These are phyloP conservation scores for Papiliotrema nemorosa DNA, from an alignment of 1,284 basidiomycete genomes.

Conservation along the genomic window DNA sequence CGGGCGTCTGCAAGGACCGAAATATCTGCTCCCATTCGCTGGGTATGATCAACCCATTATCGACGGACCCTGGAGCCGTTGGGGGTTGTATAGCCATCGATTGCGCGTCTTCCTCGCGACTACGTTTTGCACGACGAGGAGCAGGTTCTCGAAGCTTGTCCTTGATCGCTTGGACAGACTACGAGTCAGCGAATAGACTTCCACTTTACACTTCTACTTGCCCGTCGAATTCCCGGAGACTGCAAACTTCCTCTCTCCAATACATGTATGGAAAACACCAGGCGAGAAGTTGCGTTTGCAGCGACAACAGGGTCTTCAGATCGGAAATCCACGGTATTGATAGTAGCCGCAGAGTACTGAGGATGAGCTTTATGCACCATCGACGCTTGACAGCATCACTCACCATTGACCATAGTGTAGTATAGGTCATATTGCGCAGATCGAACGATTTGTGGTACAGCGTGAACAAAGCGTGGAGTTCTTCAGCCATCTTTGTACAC, in stretches of 20 bases:
- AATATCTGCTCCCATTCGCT: neutral
- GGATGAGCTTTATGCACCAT: neutral
- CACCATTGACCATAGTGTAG: constrained; percentile 11
- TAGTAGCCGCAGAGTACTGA: constrained; percentile 15
- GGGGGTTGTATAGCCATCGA: neutral
- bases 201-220: neutral
- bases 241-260: constrained; percentile 10
- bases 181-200: neutral
- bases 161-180: constrained; percentile 18
- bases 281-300: constrained; percentile 6
- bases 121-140: neutral
- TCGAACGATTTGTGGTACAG: constrained; percentile 13
- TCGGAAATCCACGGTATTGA: constrained; percentile 16
- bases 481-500: constrained; percentile 11
- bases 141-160: constrained; percentile 5
- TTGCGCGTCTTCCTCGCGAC: neutral
- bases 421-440: constrained; percentile 15
- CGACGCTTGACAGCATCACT: neutral
- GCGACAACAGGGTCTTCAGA: constrained; percentile 1
- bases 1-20: neutral
- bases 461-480: constrained; percentile 12
- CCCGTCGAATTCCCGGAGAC: constrained; percentile 9
- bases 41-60: neutral
- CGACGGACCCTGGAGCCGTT: neutral
- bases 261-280: constrained; percentile 11